Evolutionary conservation across 306 rosid species (phyloP).

Genomic region (Purshia tridentata): DNA sequence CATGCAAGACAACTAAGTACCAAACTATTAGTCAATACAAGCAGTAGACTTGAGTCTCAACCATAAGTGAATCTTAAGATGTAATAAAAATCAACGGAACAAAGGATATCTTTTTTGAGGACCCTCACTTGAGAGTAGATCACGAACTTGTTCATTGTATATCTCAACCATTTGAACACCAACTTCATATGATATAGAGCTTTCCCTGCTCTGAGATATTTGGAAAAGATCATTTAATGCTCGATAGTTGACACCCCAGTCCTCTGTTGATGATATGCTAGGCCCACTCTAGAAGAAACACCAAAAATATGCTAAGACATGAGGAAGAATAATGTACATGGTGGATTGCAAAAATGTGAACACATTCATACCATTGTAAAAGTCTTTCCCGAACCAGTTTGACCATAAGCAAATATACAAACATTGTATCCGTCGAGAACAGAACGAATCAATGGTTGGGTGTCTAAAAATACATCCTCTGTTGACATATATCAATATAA

Average conservation of each 20-base stretch:
- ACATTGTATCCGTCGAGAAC: slow-evolving; percentile 97
- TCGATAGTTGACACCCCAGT: slow-evolving; percentile 97
- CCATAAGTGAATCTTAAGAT: neutral
- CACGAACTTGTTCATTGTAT: slow-evolving; percentile 97
- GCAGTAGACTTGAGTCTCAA: neutral
- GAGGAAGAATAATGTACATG: neutral
- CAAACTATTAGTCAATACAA: neutral
- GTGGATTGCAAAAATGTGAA: slow-evolving; percentile 20
- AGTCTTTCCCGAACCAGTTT: slow-evolving; percentile 98
- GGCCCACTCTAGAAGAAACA: slow-evolving; percentile 78
- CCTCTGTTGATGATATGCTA: slow-evolving; percentile 58
- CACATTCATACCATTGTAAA: slow-evolving; percentile 77
- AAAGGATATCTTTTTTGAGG: slow-evolving; percentile 97
- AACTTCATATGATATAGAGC: slow-evolving; percentile 78
- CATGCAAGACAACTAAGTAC: neutral
- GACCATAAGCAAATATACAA: slow-evolving; percentile 99
- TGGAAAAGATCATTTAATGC: slow-evolving; percentile 91
- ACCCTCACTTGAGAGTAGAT: slow-evolving; percentile 68
- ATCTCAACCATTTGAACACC: slow-evolving; percentile 99
- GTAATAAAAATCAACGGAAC: neutral
- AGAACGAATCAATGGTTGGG: slow-evolving; percentile 84
- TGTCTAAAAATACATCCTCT: slow-evolving; percentile 91
- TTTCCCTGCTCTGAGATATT: slow-evolving; percentile 77
- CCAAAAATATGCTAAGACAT: slow-evolving; percentile 19
- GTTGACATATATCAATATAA: slow-evolving; percentile 16